These are phyloP conservation scores for Rehmannia glutinosa DNA, from an alignment of 257 asterid species.

Conservation along the genomic window DNA sequence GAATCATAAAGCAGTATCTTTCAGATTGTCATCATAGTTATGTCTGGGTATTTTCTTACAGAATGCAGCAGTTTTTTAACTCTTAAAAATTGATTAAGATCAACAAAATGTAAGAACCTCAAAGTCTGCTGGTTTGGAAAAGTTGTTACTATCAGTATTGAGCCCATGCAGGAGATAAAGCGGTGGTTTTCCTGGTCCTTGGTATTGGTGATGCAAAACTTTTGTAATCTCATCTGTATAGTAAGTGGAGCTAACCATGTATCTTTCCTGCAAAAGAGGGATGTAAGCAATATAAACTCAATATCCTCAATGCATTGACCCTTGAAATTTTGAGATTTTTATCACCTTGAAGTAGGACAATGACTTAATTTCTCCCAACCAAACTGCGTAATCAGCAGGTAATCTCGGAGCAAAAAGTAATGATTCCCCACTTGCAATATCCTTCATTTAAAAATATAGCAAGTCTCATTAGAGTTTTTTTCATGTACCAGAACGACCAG, in stretches of 20 bases:
- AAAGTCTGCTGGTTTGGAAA: slow-evolving; percentile 78
- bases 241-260: slow-evolving; percentile 56
- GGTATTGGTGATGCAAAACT: slow-evolving; percentile 53
- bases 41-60: neutral
- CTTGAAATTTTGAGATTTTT: slow-evolving; percentile 10
- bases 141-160: slow-evolving; percentile 83
- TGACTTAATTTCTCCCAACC: slow-evolving; percentile 93
- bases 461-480: neutral
- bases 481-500: slow-evolving; percentile 1
- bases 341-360: slow-evolving; percentile 73
- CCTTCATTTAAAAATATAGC: slow-evolving; percentile 43
- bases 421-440: slow-evolving; percentile 75
- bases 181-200: slow-evolving; percentile 65
- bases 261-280: slow-evolving; percentile 60
- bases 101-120: slow-evolving; percentile 46
- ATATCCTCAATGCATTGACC: slow-evolving; percentile 2
- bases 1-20: neutral
- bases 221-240: slow-evolving; percentile 72
- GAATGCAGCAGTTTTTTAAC: neutral
- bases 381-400: slow-evolving; percentile 81
- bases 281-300: slow-evolving; percentile 11
- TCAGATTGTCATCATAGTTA: neutral
- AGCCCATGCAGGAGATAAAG: slow-evolving; percentile 89
- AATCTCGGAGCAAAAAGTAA: slow-evolving; percentile 87
- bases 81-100: neutral